Conservation (phyloP, 1,284 basidiomycete species). For the Puccinia triticina region DNA sequence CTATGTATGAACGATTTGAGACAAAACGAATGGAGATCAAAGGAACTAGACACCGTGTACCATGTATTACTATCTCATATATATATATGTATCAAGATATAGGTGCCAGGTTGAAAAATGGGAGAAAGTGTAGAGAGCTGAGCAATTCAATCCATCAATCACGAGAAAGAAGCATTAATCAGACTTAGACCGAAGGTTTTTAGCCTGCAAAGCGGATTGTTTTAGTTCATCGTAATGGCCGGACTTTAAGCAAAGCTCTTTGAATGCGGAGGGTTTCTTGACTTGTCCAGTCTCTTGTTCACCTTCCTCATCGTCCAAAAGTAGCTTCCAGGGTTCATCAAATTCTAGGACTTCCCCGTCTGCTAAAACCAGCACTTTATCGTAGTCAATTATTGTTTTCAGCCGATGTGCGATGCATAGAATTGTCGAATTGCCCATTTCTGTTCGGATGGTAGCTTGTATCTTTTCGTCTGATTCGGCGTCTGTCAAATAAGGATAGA, state of each 20-base stretch:
- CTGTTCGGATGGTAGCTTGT: constrained; percentile 72
- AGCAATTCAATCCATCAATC: neutral
- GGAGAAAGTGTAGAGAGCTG: neutral
- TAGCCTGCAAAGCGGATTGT: constrained; percentile 30
- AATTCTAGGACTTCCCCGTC: constrained; percentile 40
- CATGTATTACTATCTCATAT: neutral
- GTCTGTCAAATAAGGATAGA: neutral
- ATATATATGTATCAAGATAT: neutral
- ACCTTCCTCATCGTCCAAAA: constrained; percentile 14
- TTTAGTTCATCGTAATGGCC: constrained; percentile 36
- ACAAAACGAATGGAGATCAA: neutral
- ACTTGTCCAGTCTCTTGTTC: neutral
- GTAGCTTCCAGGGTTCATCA: constrained; percentile 28
- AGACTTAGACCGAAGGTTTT: neutral
- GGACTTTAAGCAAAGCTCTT: constrained; percentile 31
- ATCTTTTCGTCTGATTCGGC: constrained; percentile 59
- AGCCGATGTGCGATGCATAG: constrained; percentile 66
- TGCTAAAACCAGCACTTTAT: constrained; percentile 54
- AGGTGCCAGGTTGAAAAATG: neutral
- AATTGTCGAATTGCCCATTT: constrained; percentile 70
- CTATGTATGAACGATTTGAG: neutral
- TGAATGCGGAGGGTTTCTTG: constrained; percentile 29
- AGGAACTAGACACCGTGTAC: neutral
- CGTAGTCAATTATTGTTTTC: constrained; percentile 69
- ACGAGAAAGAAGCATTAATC: neutral